A percentile compares a stretch with the other conserved stretches of the same genome.
phyloP scores from a whole-genome alignment of 2,329 filamentous ascomycete genomes.

The Dactylellina cionopaga region DNA sequence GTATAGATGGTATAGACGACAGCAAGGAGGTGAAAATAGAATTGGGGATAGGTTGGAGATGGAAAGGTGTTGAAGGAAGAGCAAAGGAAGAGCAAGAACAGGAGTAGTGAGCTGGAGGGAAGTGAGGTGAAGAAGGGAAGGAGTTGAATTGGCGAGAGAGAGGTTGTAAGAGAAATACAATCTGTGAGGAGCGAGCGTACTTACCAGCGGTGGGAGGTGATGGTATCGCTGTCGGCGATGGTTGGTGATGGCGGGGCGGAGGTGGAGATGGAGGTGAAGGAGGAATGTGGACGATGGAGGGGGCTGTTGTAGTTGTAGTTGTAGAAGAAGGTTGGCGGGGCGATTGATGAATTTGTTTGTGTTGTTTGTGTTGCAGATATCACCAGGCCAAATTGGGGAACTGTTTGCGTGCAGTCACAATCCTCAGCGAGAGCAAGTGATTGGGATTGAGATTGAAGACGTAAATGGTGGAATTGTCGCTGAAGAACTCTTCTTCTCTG shows the following conservation, averaged over 20 bases:
- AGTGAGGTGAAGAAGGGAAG: not conserved
- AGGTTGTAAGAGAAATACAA: not conserved
- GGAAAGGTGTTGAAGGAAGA: conserved; percentile 6
- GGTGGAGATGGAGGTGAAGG: not conserved
- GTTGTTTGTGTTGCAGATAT: conserved; percentile 51
- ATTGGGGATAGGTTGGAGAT: not conserved
- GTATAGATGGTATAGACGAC: not conserved
- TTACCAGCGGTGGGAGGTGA: not conserved
- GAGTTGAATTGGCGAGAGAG: not conserved
- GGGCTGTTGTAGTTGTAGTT: not conserved
- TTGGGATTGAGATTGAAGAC: not conserved
- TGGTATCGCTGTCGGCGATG: not conserved
- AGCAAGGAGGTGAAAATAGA: too few species aligned
- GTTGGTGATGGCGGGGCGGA: not conserved
- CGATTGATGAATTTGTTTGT: not conserved
- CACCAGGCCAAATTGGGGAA: conserved; percentile 18
- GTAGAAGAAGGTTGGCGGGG: conserved; percentile 12
- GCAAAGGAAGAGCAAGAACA: not conserved
- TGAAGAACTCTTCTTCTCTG: too few species aligned
- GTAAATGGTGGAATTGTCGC: not conserved
- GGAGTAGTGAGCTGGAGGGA: not conserved
- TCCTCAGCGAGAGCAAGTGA: too few species aligned
- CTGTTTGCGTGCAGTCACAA: conserved; percentile 19
- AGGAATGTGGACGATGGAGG: not conserved
- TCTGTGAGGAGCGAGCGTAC: not conserved